Evolutionary conservation across 306 rosid genomes (phyloP).

Genomic region (Glycyrrhiza uralensis): DNA sequence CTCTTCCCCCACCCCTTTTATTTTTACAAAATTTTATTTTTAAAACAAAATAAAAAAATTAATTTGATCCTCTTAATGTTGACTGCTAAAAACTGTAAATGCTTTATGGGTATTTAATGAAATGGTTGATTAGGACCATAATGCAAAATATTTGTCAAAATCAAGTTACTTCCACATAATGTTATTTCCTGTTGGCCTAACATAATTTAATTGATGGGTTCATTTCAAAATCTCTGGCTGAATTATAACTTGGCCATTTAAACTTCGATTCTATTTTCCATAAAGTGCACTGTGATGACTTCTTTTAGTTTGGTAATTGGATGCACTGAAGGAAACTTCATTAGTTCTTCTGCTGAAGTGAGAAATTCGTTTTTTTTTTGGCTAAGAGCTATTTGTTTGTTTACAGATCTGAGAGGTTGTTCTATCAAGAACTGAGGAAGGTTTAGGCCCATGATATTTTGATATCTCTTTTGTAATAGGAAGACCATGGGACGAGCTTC

Average conservation of each 20-base stretch:
- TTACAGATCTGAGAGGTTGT: conserved; percentile 28
- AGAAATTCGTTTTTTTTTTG: background rate
- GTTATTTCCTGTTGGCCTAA: background rate
- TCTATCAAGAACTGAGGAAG: conserved; percentile 31
- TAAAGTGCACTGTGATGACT: background rate
- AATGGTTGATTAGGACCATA: conserved; percentile 17
- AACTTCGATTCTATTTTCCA: background rate
- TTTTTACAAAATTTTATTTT: background rate
- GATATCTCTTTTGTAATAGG: conserved; percentile 43
- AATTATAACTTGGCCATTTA: background rate
- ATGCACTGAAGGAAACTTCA: background rate
- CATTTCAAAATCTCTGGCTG: background rate
- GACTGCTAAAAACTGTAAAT: background rate
- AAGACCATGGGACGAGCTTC: conserved; percentile 65
- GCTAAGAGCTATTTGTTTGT: conserved; percentile 23
- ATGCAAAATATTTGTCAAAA: background rate
- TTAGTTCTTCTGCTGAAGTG: conserved; percentile 23
- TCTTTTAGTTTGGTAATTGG: conserved; percentile 19
- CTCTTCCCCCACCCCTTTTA: background rate
- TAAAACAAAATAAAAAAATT: too few relatives aligned
- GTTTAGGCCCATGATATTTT: conserved; percentile 31
- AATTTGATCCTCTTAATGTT: background rate
- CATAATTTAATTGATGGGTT: background rate
- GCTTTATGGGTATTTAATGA: background rate
- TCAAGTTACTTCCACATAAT: background rate